Percentiles rank a stretch among this genome's conserved stretches.
phyloP scores from a whole-genome alignment of 1,284 basidiomycete species.

The Ceratobasidium sp. region DNA sequence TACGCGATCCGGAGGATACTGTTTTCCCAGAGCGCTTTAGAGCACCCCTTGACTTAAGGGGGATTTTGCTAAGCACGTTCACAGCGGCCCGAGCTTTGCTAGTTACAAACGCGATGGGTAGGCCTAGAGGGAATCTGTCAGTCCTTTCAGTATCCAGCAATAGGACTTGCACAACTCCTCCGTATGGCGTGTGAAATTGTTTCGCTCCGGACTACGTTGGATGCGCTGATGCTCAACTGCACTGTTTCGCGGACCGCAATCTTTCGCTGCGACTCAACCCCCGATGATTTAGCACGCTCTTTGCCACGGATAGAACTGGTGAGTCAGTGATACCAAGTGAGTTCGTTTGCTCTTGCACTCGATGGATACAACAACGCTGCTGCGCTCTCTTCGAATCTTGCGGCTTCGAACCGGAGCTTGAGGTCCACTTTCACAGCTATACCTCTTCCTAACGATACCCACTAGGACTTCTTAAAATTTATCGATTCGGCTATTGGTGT shows the following conservation, averaged over 20 bases:
- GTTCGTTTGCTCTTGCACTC: constrained; percentile 39
- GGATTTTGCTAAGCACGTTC: too few relatives aligned
- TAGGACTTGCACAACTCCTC: too few relatives aligned
- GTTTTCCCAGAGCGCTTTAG: too few relatives aligned
- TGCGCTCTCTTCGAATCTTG: not conserved
- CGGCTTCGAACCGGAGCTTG: too few relatives aligned
- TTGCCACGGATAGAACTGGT: constrained; percentile 23
- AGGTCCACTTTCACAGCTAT: too few relatives aligned
- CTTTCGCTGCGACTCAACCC: constrained; percentile 20
- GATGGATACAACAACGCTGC: constrained; percentile 42
- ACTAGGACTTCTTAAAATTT: too few relatives aligned
- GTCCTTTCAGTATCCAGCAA: constrained; percentile 16
- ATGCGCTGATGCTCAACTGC: constrained; percentile 18
- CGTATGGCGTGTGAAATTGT: too few relatives aligned
- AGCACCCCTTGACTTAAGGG: too few relatives aligned
- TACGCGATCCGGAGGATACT: too few relatives aligned
- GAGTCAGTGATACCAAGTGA: constrained; percentile 38
- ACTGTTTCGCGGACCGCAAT: constrained; percentile 14
- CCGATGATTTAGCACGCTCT: constrained; percentile 10
- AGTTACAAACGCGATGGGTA: constrained; percentile 56
- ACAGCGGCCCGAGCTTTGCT: constrained; percentile 56
- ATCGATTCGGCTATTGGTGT: too few relatives aligned
- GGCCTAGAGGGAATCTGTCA: constrained; percentile 51
- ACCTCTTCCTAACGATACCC: too few relatives aligned
- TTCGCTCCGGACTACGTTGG: too few relatives aligned